Evolutionary conservation across 805 yeast genomes (phyloP), one percentile per base, ranked within the genome.

Genomic region (Wickerhamiella sorbophila): DNA sequence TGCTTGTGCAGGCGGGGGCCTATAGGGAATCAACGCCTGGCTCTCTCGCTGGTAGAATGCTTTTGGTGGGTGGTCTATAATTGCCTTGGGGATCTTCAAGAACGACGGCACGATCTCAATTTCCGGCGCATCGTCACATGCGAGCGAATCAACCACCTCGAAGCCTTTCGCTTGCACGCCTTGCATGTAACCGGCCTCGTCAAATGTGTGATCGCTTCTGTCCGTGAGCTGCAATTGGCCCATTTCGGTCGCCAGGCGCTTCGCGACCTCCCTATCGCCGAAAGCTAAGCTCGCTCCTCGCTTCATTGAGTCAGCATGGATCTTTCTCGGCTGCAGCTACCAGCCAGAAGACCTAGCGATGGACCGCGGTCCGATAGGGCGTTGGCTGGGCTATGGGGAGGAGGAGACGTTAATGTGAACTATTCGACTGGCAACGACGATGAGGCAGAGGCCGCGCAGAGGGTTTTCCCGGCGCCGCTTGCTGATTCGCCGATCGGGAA

Each of bases 81-180:
- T 34, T 6, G 29, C 29, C 10, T 12, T 15, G 17, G 37, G 37
- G 17, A 53, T 44, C 31, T 37, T 41, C 29, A 46, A 24, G 34
- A 49, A 50, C 38, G 47, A 38, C 34, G 40, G 49, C 37, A 44
- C 51, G 9, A 48, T 33, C 12, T 42, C 49, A 4, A 48, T 47
- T 4, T 43, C 50, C 8, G 45, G 47, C 6, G 46, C 42, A 3
- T 51, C 53, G 18, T 49, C 53, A 1, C 38, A 34, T 19, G 21
- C 24, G 4, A 39, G 18, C 15, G 16, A 31, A 10, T 35, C 41
- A 9, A 49, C 19, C 18, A 42, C 43, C 2, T 39, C 40, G 36
- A 48, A 48, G 32, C 39, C 34, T 20, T 20, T 37, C 21, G 40
- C 45, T 20, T 48, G 49, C 1, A 49, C 43, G 16, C 49, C 52